These are phyloP conservation scores for Besnoitia besnoiti DNA, from an alignment of 169 alveolate species.

Conservation along the genomic window DNA sequence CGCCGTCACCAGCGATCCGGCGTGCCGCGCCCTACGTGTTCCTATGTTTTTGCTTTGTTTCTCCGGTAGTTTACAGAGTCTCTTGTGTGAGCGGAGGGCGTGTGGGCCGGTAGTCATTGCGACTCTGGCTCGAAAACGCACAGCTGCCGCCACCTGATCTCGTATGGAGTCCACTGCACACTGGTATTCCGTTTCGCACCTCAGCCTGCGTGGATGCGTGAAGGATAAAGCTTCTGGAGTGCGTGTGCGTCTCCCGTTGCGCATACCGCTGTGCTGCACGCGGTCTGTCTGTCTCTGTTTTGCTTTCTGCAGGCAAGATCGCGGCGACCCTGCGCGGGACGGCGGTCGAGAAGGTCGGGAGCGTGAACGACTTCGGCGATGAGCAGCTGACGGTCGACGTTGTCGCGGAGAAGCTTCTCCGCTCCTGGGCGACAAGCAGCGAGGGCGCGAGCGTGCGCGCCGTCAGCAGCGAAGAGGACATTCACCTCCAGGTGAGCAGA, in stretches of 20 bases:
- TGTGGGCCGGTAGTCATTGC: no score
- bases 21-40: no score
- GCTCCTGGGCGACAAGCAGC: slow-evolving; percentile 29
- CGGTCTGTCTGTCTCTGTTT: not conserved
- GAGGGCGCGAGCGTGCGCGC: slow-evolving; percentile 46
- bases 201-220: no score
- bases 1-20: no score
- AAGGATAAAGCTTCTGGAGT: no score
- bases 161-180: no score
- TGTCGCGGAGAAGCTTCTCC: slow-evolving; percentile 60
- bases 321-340: slow-evolving; percentile 57
- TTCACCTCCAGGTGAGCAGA: slow-evolving; percentile 56
- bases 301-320: slow-evolving; percentile 32
- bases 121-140: no score
- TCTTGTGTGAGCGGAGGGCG: not conserved
- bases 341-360: slow-evolving; percentile 56
- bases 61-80: not conserved
- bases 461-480: slow-evolving; percentile 65
- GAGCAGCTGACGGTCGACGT: slow-evolving; percentile 72
- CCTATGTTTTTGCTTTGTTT: not conserved
- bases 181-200: no score
- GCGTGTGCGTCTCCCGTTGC: no score
- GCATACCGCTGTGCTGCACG: no score
- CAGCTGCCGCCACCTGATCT: no score
- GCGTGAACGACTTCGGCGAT: slow-evolving; percentile 67